Evolutionary conservation across 176 grass and related monocot genomes (phyloP), one percentile per base, ranked within the genome.

Genomic region (Cenchrus fungigraminus): DNA sequence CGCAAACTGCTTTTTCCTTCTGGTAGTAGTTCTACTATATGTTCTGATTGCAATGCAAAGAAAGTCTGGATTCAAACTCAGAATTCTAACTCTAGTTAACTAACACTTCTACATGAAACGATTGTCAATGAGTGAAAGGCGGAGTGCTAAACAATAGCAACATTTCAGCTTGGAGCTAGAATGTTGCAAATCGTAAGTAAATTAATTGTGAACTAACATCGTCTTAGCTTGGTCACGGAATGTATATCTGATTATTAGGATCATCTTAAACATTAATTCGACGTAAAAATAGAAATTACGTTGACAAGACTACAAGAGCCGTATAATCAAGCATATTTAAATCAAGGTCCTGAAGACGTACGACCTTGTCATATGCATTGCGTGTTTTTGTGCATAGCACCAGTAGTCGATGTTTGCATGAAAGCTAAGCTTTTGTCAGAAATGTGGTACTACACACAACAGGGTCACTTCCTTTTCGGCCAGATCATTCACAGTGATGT

Each of bases 381-480:
- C 58, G 1, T 61, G 20, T 22, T 40, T 40, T 40, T 61, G 7
- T 22, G 20, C 20, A 22, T 32, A 66, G 29, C 29, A 66, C 28
- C 29, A 15, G 29, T 37, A 15, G 29, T 37, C 50, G n/a, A 32
- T 67, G 20, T 75, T 79, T 49, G 70, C 68, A 84, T 31, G 63
- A 16, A 54, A 85, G 73, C 16, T 1, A 51, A 12, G 49, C 52
- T 56, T 42, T 79, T 79, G 12, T 20, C 37, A 66, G 11, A 82
- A 17, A 67, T 56, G 5, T 12, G 57, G 31, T 22, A 53, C 31
- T 19, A 32, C 3, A 4, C 71, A 70, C 60, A 49, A 61, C 53
- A 65, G 19, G 58, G 47, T 67, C 68, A 71, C 54, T 76, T 74
- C 65, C 57, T 76, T 89, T 79, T 19, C 49, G 19, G 69, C 46